Evolutionary conservation across 345 rosid genomes (phyloP).

Genomic region (Alliaria petiolata): DNA sequence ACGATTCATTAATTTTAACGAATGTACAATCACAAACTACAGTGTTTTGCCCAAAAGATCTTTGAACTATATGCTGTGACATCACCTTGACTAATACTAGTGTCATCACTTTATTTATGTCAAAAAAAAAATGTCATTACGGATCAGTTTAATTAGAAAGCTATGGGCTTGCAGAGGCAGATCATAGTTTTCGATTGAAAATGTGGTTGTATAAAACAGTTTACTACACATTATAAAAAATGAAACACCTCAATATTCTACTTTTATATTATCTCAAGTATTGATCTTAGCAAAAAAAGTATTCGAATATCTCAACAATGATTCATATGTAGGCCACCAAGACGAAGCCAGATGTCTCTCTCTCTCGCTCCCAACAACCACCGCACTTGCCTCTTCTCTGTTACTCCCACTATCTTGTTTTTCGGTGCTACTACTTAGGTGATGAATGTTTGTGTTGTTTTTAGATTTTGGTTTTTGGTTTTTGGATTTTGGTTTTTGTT

Average conservation of each 20-base stretch:
- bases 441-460: too few relatives aligned
- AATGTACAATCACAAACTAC: too few relatives aligned
- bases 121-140: too few relatives aligned
- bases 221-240: background rate
- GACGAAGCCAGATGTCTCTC: slow-evolving; percentile 19
- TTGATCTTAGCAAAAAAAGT: too few relatives aligned
- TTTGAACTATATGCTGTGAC: background rate
- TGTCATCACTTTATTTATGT: slow-evolving; percentile 8
- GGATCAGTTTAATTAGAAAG: too few relatives aligned
- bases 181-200: background rate
- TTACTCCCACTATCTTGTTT: slow-evolving; percentile 22
- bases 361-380: slow-evolving; percentile 22
- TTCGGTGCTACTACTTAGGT: background rate
- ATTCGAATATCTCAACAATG: too few relatives aligned
- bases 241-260: background rate
- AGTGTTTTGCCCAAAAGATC: too few relatives aligned
- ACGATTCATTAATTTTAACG: too few relatives aligned
- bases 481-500: too few relatives aligned
- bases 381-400: slow-evolving; percentile 22
- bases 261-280: background rate
- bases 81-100: slow-evolving; percentile 13
- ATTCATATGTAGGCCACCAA: slow-evolving; percentile 8
- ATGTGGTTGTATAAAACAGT: background rate
- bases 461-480: too few relatives aligned
- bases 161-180: background rate